Conservation (phyloP, 148 eudicot species). For the Dysphania ambrosioides region DNA sequence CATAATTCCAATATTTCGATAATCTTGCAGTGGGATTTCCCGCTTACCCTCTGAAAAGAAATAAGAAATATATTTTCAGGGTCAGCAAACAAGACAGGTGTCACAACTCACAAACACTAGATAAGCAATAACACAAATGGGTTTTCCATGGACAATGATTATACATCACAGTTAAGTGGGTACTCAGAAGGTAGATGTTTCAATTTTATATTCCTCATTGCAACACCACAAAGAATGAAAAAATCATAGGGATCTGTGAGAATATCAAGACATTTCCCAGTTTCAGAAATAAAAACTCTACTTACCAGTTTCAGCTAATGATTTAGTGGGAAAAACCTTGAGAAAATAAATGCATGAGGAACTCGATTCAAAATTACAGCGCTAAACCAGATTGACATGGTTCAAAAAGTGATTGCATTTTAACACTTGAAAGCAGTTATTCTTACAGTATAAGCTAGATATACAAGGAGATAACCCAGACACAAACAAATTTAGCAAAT, state of each 20-base stretch:
- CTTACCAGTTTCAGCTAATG: neutral
- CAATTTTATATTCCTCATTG: neutral
- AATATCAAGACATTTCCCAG: neutral
- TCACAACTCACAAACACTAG: neutral
- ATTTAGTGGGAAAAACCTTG: neutral
- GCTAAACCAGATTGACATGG: neutral
- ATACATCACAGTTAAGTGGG: neutral
- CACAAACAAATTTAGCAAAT: neutral
- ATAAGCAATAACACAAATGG: neutral
- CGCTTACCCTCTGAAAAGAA: slow-evolving; percentile 55
- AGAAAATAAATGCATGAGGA: neutral
- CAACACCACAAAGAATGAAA: neutral
- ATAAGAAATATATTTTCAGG: neutral
- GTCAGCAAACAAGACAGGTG: slow-evolving; percentile 17
- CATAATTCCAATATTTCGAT: slow-evolving; percentile 98
- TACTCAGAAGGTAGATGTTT: neutral
- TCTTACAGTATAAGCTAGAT: neutral
- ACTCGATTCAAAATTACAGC: neutral
- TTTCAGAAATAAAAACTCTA: neutral
- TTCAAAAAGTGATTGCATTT: neutral
- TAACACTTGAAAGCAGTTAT: neutral
- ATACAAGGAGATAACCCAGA: neutral
- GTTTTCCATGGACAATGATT: neutral
- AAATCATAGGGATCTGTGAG: neutral
- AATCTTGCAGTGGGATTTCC: slow-evolving; percentile 63